Base-by-base conservation (phyloP, 805 yeast genomes). In the Yarrowia sp. region DNA sequence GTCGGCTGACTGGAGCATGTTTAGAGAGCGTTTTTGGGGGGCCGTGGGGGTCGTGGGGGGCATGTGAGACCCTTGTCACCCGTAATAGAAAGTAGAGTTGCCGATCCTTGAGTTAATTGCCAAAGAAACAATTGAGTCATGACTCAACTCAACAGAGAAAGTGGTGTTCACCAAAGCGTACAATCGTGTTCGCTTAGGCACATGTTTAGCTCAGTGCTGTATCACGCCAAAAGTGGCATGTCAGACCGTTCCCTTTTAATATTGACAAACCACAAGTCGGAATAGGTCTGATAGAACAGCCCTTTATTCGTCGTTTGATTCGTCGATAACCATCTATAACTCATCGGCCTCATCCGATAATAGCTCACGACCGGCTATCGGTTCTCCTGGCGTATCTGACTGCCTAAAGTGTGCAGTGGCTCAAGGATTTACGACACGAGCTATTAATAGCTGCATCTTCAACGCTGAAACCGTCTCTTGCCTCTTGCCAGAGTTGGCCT, bases 351-450 rank as follows among this genome's bases (percentile, higher is more conserved):
- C n/a, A n/a, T n/a, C n/a, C n/a, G n/a, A 6, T 45, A 45, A 32
- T 47, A 15, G 53, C 53, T 33, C 53, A n/a, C 33, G 1, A 22
- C 47, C 50, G 50, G 50, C 50, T 45, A 45, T 45, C n/a, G 50
- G 8, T 22, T 6, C 48, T 44, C 48, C 51, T 48, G 53, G 53
- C 41, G 41, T 48, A 48, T 48, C 55, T 35, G 55, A 48, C 55
- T 33, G 55, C 55, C 55, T 48, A 48, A 48, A 48, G 41, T 48
- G 41, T 48, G 55, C 55, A 48, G 55, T 48, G 55, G 55, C 55
- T 48, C 55, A 35, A 48, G 55, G 55, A 48, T 48, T 35, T 48
- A 48, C 55, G 55, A 48, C 55, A 48, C 41, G 32, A 17, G 55
- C 55, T 48, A 48, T 33, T 17, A 35, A 48, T 48, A 48, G 41